Evolutionary conservation across 306 rosid genomes (phyloP).

Genomic region (Sicyos baderoa): DNA sequence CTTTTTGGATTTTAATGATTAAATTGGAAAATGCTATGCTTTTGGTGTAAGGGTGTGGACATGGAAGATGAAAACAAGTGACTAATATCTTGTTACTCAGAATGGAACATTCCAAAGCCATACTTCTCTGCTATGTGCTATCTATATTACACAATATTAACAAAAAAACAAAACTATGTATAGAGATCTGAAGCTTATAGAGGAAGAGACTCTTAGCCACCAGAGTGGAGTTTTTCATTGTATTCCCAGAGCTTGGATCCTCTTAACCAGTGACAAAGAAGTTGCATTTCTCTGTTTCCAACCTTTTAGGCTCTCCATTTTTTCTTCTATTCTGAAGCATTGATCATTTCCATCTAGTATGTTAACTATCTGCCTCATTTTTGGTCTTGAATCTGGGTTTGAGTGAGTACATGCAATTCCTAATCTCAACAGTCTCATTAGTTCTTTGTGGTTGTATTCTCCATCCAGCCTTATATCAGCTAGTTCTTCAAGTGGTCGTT

Average conservation of each 20-base stretch:
- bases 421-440: conserved; percentile 50
- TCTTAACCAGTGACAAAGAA: conserved; percentile 53
- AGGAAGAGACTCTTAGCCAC: background rate
- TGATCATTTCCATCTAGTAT: conserved; percentile 73
- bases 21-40: background rate
- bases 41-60: background rate
- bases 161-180: background rate
- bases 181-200: background rate
- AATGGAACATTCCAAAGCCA: background rate
- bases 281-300: conserved; percentile 56
- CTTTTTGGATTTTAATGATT: conserved; percentile 2
- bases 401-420: conserved; percentile 69
- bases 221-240: conserved; percentile 35
- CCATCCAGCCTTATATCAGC: conserved; percentile 59
- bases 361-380: conserved; percentile 66
- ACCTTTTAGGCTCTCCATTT: conserved; percentile 50
- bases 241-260: conserved; percentile 91
- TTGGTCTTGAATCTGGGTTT: conserved; percentile 54
- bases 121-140: background rate
- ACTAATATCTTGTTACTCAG: background rate
- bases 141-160: background rate
- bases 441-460: conserved; percentile 48
- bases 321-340: conserved; percentile 27
- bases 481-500: conserved; percentile 54
- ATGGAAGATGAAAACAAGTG: background rate